Conservation (phyloP, 2,329 filamentous ascomycete genomes). For the Stemphylium beticola region DNA sequence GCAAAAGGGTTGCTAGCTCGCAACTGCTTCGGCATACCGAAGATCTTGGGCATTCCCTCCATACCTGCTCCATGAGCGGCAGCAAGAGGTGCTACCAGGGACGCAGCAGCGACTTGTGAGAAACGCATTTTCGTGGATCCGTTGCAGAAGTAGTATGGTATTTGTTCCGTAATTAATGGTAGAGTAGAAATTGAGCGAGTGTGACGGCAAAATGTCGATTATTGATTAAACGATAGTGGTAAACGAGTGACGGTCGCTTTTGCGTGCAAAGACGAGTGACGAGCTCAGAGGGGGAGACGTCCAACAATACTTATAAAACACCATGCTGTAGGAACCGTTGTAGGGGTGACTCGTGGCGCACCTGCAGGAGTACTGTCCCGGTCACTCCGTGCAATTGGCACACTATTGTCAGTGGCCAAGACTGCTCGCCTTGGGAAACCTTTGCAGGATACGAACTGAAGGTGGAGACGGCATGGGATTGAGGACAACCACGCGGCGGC, state of each 20-base stretch:
- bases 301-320: conserved; percentile 28
- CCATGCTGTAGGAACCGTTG: conserved; percentile 9
- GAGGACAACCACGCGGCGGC: neutral
- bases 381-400: conserved; percentile 21
- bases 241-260: conserved; percentile 38
- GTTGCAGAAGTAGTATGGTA: neutral
- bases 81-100: conserved; percentile 38
- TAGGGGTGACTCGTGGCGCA: conserved; percentile 25
- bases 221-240: conserved; percentile 15
- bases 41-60: conserved; percentile 39
- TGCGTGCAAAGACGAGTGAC: conserved; percentile 28
- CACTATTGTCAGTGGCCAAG: conserved; percentile 30
- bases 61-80: conserved; percentile 37
- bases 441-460: conserved; percentile 20
- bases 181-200: conserved; percentile 20
- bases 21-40: conserved; percentile 39
- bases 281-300: conserved; percentile 4
- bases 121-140: conserved; percentile 35
- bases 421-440: conserved; percentile 17
- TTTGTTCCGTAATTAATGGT: no score
- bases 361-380: conserved; percentile 22
- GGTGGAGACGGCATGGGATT: conserved; percentile 18
- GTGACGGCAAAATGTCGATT: conserved; percentile 24
- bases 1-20: conserved; percentile 40
- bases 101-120: conserved; percentile 34